These are phyloP conservation scores for Cercospora sojina DNA, from an alignment of 2,329 filamentous ascomycete species.

Conservation along the genomic window DNA sequence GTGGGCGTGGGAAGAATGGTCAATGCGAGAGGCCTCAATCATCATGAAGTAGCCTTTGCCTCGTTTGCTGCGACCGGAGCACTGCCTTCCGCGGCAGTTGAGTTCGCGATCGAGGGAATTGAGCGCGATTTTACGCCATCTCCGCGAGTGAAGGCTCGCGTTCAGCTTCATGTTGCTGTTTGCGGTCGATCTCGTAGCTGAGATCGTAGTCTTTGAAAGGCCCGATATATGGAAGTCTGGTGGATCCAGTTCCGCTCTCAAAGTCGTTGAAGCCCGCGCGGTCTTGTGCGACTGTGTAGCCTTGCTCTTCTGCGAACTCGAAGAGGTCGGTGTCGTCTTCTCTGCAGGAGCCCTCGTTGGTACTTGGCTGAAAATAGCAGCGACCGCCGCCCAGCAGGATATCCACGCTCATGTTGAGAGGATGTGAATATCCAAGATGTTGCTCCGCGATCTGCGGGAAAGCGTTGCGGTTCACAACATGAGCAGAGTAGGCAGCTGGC, in stretches of 20 bases:
- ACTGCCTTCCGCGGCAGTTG: not conserved
- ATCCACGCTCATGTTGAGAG: not conserved
- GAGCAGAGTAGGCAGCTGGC: not conserved
- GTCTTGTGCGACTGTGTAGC: not conserved
- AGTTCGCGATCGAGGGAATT: not conserved
- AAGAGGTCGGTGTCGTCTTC: not conserved
- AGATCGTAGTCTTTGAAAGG: not conserved
- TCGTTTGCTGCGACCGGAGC: not conserved
- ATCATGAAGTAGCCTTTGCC: not conserved
- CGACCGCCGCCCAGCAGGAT: not conserved
- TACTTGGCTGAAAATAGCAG: not conserved
- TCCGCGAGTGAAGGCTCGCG: not conserved
- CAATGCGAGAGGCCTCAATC: not conserved
- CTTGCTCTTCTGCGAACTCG: not conserved
- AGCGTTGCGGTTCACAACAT: not conserved
- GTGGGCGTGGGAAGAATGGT: not conserved
- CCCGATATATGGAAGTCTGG: not conserved
- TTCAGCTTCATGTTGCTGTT: not conserved
- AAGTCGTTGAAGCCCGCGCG: not conserved
- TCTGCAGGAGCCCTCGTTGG: not conserved
- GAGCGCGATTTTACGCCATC: not conserved
- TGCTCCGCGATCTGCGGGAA: not conserved
- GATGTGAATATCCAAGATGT: not conserved
- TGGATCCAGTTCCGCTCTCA: not conserved
- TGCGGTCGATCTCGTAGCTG: not conserved